Conservation (phyloP, 352 stramenopile genomes). For the Globisporangium ultimum region DNA sequence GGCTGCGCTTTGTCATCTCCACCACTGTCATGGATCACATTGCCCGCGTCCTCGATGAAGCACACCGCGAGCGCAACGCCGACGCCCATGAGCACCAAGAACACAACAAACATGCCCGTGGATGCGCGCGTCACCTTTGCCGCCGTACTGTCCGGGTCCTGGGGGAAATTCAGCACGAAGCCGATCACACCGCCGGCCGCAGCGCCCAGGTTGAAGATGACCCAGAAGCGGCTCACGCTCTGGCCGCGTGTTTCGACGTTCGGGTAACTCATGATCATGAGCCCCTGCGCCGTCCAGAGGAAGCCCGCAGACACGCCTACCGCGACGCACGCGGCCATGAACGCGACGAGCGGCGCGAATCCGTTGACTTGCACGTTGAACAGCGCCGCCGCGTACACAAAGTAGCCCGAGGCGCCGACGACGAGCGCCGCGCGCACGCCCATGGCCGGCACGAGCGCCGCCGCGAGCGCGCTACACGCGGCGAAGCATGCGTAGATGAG, state of each 20-base stretch:
- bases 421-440: constrained; percentile 43
- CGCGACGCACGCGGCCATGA: constrained; percentile 25
- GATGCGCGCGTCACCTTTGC: constrained; percentile 11
- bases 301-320: constrained; percentile 60
- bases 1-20: not conserved
- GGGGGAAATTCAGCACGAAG: constrained; percentile 44
- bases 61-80: constrained; percentile 39
- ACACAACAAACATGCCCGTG: constrained; percentile 48
- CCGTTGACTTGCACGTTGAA: constrained; percentile 35
- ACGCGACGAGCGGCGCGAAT: constrained; percentile 7
- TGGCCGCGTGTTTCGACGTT: constrained; percentile 34
- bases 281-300: constrained; percentile 77
- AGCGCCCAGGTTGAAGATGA: constrained; percentile 78
- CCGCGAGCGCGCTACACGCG: constrained; percentile 41
- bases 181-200: constrained; percentile 56
- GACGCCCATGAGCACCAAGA: constrained; percentile 49
- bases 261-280: constrained; percentile 62
- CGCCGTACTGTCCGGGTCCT: constrained; percentile 6
- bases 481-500: constrained; percentile 67
- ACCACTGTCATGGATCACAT: constrained; percentile 16
- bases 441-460: constrained; percentile 38
- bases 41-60: constrained; percentile 26
- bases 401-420: constrained; percentile 59
- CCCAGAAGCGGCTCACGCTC: constrained; percentile 73
- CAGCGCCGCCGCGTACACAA: constrained; percentile 38